Conservation (phyloP, 2,329 filamentous ascomycete genomes). For the Hymenoscyphus scutula region DNA sequence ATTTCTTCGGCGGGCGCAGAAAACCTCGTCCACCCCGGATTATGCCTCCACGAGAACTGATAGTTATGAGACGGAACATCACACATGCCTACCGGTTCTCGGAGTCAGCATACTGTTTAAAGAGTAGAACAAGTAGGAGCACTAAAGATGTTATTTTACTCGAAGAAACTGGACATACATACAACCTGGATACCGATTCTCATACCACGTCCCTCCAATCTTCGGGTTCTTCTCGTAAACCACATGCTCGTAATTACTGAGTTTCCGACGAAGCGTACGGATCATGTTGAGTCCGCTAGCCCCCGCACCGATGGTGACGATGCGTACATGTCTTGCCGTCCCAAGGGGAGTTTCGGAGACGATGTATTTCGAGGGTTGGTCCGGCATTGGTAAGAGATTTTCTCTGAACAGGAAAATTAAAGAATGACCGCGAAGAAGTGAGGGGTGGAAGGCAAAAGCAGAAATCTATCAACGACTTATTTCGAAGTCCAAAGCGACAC, state of each 20-base stretch:
- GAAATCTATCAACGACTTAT: neutral
- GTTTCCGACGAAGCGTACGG: slow-evolving; percentile 45
- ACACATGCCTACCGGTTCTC: slow-evolving; percentile 36
- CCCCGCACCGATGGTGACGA: slow-evolving; percentile 47
- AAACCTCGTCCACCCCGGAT: slow-evolving; percentile 57
- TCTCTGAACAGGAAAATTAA: neutral
- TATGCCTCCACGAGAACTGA: slow-evolving; percentile 60
- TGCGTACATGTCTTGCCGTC: slow-evolving; percentile 17
- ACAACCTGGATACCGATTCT: slow-evolving; percentile 58
- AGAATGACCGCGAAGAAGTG: neutral
- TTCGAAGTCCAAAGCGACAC: neutral
- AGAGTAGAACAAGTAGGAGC: too few species aligned
- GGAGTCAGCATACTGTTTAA: too few species aligned
- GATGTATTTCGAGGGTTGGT: slow-evolving; percentile 7
- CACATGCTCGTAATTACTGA: slow-evolving; percentile 45
- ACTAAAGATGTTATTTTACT: too few species aligned
- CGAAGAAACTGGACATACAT: slow-evolving; percentile 40
- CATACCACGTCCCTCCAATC: slow-evolving; percentile 57
- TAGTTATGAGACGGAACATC: slow-evolving; percentile 59
- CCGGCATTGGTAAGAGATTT: neutral
- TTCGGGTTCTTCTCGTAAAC: slow-evolving; percentile 56
- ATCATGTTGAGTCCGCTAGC: slow-evolving; percentile 47
- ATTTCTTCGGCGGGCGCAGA: slow-evolving; percentile 56
- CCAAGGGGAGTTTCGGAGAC: slow-evolving; percentile 17
- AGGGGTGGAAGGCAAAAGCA: neutral